These are phyloP conservation scores for Podila clonocystis DNA, from an alignment of 192 early-diverging fungal genomes.

Conservation along the genomic window DNA sequence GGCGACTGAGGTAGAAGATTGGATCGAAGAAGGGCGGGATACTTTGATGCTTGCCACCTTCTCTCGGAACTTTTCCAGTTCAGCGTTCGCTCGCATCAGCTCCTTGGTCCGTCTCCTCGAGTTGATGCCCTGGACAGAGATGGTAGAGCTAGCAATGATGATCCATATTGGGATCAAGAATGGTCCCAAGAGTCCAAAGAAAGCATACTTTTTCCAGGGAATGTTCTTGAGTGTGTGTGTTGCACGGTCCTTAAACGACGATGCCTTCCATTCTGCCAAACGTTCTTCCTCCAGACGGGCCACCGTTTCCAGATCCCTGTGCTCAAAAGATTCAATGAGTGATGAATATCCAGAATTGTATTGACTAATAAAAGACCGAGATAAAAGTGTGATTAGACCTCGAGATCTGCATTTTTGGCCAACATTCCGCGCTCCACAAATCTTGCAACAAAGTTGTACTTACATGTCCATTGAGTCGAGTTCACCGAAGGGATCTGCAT, in stretches of 20 bases:
- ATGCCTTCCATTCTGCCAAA: conserved; percentile 7
- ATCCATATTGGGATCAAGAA: conserved; percentile 53
- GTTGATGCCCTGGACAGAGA: conserved; percentile 45
- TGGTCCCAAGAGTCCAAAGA: conserved; percentile 33
- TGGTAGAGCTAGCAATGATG: conserved; percentile 38
- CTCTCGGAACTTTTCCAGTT: conserved; percentile 17
- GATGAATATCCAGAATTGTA: conserved; percentile 39
- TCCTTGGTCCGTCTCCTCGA: conserved; percentile 46
- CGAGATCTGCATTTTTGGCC: too few species aligned
- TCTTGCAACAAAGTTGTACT: conserved; percentile 7
- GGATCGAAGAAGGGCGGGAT: background rate
- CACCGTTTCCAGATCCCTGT: conserved; percentile 16
- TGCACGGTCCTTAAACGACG: conserved; percentile 8
- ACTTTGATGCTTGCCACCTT: conserved; percentile 6
- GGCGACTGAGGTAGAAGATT: background rate
- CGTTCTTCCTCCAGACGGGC: conserved; percentile 14
- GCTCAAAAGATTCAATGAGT: conserved; percentile 47
- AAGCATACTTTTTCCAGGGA: conserved; percentile 34
- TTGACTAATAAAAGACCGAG: conserved; percentile 20
- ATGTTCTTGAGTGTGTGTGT: conserved; percentile 4
- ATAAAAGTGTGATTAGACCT: background rate
- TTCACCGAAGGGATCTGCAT: conserved; percentile 55
- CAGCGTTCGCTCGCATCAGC: background rate
- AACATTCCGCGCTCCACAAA: background rate
- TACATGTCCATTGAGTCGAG: conserved; percentile 58